Evolutionary conservation across 768 basidiomycete genomes (phyloP), one percentile per base, ranked within the genome.

Genomic region (Cystofilobasidium capitatum): DNA sequence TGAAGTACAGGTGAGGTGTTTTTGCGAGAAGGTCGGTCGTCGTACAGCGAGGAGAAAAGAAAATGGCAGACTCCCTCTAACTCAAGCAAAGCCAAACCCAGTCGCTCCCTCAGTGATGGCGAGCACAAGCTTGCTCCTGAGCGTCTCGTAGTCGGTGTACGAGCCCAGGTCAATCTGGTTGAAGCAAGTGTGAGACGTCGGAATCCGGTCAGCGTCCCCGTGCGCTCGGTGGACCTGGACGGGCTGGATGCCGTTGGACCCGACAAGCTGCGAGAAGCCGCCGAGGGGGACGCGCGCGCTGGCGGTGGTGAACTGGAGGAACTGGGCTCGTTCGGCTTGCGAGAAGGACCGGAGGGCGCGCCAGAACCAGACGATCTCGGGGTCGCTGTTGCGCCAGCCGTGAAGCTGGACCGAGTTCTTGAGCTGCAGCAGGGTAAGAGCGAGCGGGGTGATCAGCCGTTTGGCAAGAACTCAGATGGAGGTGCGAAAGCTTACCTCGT

Each of bases 301-400:
- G 64, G 75, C 79, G 1, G 96, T 94, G 17, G 92, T 93, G 78
- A 99, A 99, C 80, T 93, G 94, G 65, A 99, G 81, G 54, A 99
- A 90, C 77, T 96, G 92, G 37, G 96, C 92, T 65, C 91, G 82
- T 78, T 99, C 96, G 73, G 97, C 93, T 39, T 94, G 88, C 71
- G 88, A 91, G 80, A 97, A 97, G 12, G 91, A 94, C 78, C 98
- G 91, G 49, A 99, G 83, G 1, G 94, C 94, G 71, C 96, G 84
- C 96, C 96, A 99, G 88, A 91, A 97, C 93, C 93, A 99, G 35
- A 89, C 86, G 69, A 98, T 92, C 73, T 94, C 92, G 22, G 94
- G 90, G 76, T 99, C 93, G 17, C 71, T 73, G 40, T 73, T 57
- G 59, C 76, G 76, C 75, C 75, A 78, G 37, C 75, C 75, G 62